Evolutionary conservation across 164 flowering plant genomes (phyloP).

Genomic region (Brasenia schreberi): DNA sequence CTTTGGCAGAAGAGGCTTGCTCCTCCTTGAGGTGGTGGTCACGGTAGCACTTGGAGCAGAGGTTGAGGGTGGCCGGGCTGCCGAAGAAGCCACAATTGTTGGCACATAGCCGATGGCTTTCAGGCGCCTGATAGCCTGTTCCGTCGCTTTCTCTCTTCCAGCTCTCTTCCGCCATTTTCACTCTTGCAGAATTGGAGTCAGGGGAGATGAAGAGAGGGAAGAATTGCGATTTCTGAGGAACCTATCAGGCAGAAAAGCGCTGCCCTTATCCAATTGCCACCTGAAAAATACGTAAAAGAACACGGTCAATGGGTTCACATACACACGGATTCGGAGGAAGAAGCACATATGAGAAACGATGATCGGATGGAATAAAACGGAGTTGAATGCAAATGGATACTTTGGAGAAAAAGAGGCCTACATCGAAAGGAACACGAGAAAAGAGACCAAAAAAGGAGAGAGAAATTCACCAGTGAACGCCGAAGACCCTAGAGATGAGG

Average conservation of each 20-base stretch:
- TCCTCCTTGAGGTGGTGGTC: conserved; percentile 40
- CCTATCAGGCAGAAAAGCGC: background rate
- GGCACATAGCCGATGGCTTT: conserved; percentile 52
- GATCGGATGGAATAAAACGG: too few species aligned
- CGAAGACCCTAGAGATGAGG: too few species aligned
- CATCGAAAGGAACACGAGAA: too few species aligned
- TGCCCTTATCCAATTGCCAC: background rate
- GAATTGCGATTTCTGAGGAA: background rate
- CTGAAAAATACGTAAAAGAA: background rate
- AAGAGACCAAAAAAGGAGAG: too few species aligned
- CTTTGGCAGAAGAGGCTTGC: conserved; percentile 31
- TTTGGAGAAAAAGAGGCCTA: too few species aligned
- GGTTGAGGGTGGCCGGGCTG: conserved; percentile 43
- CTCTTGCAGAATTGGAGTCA: background rate
- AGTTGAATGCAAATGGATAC: too few species aligned
- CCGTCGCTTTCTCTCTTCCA: conserved; percentile 17
- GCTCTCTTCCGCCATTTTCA: conserved; percentile 50
- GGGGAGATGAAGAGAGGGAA: too few species aligned
- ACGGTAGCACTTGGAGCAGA: conserved; percentile 67
- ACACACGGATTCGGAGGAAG: too few species aligned
- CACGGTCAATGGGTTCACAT: too few species aligned
- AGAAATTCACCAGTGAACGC: too few species aligned
- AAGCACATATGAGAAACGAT: too few species aligned
- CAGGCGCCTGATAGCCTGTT: conserved; percentile 30
- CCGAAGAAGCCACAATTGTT: conserved; percentile 82